phyloP scores from a whole-genome alignment of 1,284 basidiomycete genomes.

The Vanrija sp. region DNA sequence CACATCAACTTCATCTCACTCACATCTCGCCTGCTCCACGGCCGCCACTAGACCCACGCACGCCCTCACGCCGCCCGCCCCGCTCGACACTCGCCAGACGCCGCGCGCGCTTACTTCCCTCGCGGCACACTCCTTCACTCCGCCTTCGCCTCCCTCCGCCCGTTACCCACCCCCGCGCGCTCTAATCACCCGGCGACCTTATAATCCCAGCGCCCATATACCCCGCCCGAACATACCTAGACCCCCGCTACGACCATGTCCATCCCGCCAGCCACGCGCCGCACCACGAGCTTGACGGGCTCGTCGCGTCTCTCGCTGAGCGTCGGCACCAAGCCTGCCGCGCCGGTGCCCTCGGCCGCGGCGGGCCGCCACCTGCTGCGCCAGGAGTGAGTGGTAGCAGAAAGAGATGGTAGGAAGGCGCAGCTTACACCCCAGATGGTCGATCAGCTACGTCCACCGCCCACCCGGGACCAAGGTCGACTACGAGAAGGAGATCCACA shows the following conservation, averaged over 20 bases:
- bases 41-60: too few species aligned
- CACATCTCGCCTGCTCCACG: too few species aligned
- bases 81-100: too few species aligned
- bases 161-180: too few species aligned
- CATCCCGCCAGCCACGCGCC: slow-evolving; percentile 16
- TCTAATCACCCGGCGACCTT: too few species aligned
- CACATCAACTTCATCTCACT: too few species aligned
- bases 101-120: too few species aligned
- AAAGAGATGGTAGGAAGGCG: neutral
- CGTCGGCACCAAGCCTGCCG: slow-evolving; percentile 29
- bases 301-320: slow-evolving; percentile 42
- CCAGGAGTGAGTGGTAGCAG: slow-evolving; percentile 39
- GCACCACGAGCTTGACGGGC: slow-evolving; percentile 38
- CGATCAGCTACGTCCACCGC: slow-evolving; percentile 49
- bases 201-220: too few species aligned
- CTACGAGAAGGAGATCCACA: slow-evolving; percentile 49
- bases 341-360: slow-evolving; percentile 14
- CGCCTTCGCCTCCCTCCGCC: too few species aligned
- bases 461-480: slow-evolving; percentile 49
- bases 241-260: neutral
- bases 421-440: slow-evolving; percentile 38
- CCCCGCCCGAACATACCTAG: neutral
- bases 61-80: too few species aligned
- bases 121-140: too few species aligned
- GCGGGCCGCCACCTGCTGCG: slow-evolving; percentile 43